Conservation (phyloP, 768 basidiomycete species). For the Hirschioporus abietinus region DNA sequence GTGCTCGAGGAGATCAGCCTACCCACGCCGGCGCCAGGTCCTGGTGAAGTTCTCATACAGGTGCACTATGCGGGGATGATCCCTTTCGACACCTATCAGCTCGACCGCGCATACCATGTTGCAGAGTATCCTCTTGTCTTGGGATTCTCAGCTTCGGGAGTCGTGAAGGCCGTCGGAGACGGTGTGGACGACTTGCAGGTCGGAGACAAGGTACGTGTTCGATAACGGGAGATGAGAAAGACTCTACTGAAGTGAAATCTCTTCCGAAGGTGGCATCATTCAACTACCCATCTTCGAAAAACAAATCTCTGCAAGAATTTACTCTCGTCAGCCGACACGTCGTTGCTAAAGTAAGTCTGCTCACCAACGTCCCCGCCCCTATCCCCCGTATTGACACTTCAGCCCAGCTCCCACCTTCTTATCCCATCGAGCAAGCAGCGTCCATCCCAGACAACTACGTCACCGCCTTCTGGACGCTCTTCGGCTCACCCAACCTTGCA, state of each 20-base stretch:
- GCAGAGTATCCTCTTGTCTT: constrained; percentile 30
- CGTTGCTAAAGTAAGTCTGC: constrained; percentile 31
- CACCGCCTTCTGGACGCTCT: constrained; percentile 35
- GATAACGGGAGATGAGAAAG: constrained; percentile 1
- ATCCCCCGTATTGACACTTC: not conserved
- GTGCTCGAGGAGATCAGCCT: constrained; percentile 32
- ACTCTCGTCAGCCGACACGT: constrained; percentile 24
- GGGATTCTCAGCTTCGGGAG: constrained; percentile 36
- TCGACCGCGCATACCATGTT: constrained; percentile 29
- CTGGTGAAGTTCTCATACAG: constrained; percentile 35
- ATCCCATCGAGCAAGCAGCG: constrained; percentile 33
- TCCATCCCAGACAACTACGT: constrained; percentile 39
- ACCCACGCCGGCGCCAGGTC: constrained; percentile 28
- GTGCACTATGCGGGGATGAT: constrained; percentile 36
- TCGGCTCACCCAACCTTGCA: constrained; percentile 27
- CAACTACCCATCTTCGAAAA: constrained; percentile 19
- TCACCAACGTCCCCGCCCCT: not conserved
- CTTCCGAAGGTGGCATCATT: constrained; percentile 24
- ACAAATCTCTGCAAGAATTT: constrained; percentile 35
- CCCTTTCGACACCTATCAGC: constrained; percentile 35
- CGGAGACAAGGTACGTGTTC: constrained; percentile 33
- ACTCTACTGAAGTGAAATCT: constrained; percentile 14
- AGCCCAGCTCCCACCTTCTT: constrained; percentile 35
- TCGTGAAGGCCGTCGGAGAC: constrained; percentile 30
- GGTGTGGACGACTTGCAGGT: constrained; percentile 29